phyloP scores from a whole-genome alignment of 176 grass and related monocot species.

The Raddia distichophylla region DNA sequence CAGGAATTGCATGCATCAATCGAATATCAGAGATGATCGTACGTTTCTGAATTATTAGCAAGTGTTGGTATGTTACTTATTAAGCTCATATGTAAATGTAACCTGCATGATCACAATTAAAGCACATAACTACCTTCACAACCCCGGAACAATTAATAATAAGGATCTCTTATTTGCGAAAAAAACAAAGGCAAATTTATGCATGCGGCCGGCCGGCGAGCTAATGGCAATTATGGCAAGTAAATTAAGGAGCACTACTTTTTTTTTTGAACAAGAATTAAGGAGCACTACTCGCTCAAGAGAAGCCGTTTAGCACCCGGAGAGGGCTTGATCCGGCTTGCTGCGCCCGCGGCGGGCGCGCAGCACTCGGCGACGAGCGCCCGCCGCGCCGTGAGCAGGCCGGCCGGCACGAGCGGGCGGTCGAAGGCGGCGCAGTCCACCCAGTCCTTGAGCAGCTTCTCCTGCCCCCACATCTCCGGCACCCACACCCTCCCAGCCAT shows the following conservation, averaged over 20 bases:
- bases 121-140: slow-evolving; percentile 34
- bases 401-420: slow-evolving; percentile 46
- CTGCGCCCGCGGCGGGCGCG: slow-evolving; percentile 19
- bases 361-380: slow-evolving; percentile 60
- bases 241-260: neutral
- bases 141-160: slow-evolving; percentile 28
- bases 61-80: slow-evolving; percentile 14
- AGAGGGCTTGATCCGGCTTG: slow-evolving; percentile 35
- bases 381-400: slow-evolving; percentile 49
- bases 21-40: neutral
- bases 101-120: slow-evolving; percentile 31
- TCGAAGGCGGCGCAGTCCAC: slow-evolving; percentile 60
- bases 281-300: neutral
- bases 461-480: slow-evolving; percentile 74
- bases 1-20: neutral
- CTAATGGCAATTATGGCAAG: neutral
- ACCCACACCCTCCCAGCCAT: slow-evolving; percentile 67
- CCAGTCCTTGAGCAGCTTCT: slow-evolving; percentile 73
- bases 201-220: neutral
- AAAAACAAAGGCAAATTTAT: slow-evolving; percentile 20
- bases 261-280: too few species aligned
- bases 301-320: slow-evolving; percentile 45
- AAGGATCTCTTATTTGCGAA: slow-evolving; percentile 41
- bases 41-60: neutral
- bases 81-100: slow-evolving; percentile 26